phyloP scores from a whole-genome alignment of 1,284 basidiomycete genomes.

The Hemileia vastatrix region DNA sequence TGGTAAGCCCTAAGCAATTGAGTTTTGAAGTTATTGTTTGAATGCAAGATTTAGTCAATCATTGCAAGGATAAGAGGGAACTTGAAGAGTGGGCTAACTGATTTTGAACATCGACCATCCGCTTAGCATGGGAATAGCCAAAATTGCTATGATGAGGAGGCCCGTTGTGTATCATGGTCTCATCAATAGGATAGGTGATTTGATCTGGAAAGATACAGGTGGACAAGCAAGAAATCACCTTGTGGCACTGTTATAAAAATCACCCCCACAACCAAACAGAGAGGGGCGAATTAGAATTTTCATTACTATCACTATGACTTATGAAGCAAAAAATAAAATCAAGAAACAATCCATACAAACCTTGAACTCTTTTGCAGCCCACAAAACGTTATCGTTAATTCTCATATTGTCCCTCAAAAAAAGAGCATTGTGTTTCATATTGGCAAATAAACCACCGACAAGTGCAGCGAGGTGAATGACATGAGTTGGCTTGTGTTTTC shows the following conservation, averaged over 20 bases:
- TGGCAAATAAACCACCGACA: constrained; percentile 83
- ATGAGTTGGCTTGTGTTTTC: constrained; percentile 78
- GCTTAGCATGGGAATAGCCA: constrained; percentile 82
- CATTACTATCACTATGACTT: background rate
- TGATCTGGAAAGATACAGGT: constrained; percentile 83
- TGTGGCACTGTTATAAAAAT: constrained; percentile 47
- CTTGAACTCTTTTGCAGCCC: constrained; percentile 57
- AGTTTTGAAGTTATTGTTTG: background rate
- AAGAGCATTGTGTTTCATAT: constrained; percentile 76
- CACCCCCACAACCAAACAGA: background rate
- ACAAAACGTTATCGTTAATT: constrained; percentile 81
- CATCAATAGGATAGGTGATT: constrained; percentile 70
- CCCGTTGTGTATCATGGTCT: constrained; percentile 74
- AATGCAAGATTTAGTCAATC: background rate
- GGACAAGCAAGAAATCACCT: constrained; percentile 74
- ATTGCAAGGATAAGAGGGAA: background rate
- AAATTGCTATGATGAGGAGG: constrained; percentile 82
- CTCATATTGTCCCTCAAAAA: constrained; percentile 80
- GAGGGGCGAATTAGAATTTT: background rate
- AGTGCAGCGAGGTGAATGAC: constrained; percentile 59
- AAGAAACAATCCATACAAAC: constrained; percentile 22
- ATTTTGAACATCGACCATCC: constrained; percentile 85
- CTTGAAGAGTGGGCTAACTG: constrained; percentile 52
- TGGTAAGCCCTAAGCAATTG: constrained; percentile 61
- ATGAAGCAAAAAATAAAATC: background rate